Percentiles rank a stretch among this genome's conserved stretches.
Evolutionary conservation across 805 yeast species (phyloP).

Genomic region (Cephaloascus albidus): DNA sequence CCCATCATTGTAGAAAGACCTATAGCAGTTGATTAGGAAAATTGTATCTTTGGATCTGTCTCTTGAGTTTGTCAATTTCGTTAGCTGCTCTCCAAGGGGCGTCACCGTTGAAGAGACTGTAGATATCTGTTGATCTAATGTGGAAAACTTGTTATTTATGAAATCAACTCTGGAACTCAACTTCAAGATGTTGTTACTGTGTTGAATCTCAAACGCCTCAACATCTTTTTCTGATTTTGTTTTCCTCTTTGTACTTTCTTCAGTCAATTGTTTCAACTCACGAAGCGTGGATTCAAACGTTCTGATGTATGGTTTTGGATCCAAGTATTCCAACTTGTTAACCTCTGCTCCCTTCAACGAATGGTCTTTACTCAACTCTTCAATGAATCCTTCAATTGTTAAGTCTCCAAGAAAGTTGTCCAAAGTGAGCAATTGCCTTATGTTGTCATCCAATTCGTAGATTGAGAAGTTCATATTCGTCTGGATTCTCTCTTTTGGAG

Average conservation of each 20-base stretch:
- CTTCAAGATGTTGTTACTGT: conserved; percentile 55
- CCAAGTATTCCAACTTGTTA: conserved; percentile 47
- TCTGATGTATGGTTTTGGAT: conserved; percentile 91
- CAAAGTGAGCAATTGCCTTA: conserved; percentile 42
- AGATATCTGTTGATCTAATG: conserved; percentile 43
- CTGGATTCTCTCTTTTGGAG: too few species aligned
- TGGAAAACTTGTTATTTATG: conserved; percentile 37
- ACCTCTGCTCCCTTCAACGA: conserved; percentile 39
- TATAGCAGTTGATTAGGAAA: conserved; percentile 66
- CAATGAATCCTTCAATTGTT: conserved; percentile 72
- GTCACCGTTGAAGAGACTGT: conserved; percentile 50
- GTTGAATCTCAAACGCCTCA: conserved; percentile 51
- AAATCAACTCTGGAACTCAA: conserved; percentile 38
- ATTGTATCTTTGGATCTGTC: conserved; percentile 67
- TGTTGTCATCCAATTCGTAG: conserved; percentile 58
- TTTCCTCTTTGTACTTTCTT: conserved; percentile 44
- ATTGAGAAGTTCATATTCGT: conserved; percentile 9
- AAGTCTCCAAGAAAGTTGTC: conserved; percentile 62
- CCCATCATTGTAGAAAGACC: conserved; percentile 58
- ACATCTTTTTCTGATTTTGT: conserved; percentile 47
- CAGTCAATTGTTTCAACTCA: conserved; percentile 54
- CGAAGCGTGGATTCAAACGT: conserved; percentile 81
- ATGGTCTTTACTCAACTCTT: conserved; percentile 66
- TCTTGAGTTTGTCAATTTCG: conserved; percentile 59
- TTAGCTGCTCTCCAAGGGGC: conserved; percentile 62